Evolutionary conservation across 306 rosid genomes (phyloP), one percentile per base, ranked within the genome.

Genomic region (Delonix regia): DNA sequence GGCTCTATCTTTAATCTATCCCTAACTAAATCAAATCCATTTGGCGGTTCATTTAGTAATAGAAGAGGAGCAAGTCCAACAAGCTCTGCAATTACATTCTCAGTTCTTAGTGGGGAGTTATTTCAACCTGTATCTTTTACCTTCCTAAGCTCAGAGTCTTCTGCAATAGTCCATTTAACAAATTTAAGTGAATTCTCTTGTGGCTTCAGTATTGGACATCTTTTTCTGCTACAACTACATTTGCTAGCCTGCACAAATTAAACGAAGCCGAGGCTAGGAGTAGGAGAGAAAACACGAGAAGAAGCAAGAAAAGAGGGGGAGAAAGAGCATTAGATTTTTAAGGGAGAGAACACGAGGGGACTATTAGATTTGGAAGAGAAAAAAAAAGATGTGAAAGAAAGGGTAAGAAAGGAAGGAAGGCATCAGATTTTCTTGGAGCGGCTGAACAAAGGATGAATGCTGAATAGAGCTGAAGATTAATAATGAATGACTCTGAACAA

Each of bases 81-180:
- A 59, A 72, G 87, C 84, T 70, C 89, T 28, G 9, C 90, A 41
- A 80, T 75, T 68, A 21, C 87, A 78, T 84, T 68, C 75, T 76
- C 89, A 45, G 74, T 74, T 87, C 91, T 88, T 48, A 85, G 85
- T 47, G 97, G 94, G 64, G 94, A 85, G 85, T 59, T 90, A 57
- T 91, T 94, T 80, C 88, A 88, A 78, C 97, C 97, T 49, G 96
- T 97, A 53, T 91, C 97, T 45, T 92, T 90, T 79, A 83, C 52
- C 74, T 88, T 88, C 78, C 90, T 90, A 73, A 87, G 89, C 78
- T 74, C 87, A 36, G 82, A 77, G 73, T 63, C 89, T 62, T 64
- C 98, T 56, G 75, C 81, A 76, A 53, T 84, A 36, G 49, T 86
- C 47, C 92, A 78, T 63, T 78, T 90, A 48, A 76, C 88, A 71